Conservation (phyloP, 176 grass and related monocot species). For the Rhynchospora breviuscula region DNA sequence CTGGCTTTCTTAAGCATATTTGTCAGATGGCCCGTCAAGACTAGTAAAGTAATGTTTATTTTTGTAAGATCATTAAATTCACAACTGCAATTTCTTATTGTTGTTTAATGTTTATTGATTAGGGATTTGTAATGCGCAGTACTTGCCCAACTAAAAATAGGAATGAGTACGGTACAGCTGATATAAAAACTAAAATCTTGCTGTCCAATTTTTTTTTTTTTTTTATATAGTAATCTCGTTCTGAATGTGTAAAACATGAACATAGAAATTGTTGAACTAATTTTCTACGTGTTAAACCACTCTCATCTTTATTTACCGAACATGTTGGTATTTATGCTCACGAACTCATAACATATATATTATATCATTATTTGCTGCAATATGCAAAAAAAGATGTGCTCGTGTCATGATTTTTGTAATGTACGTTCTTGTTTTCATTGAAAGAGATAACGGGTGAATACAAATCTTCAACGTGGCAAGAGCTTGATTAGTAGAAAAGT, state of each 20-base stretch:
- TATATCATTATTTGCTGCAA: neutral
- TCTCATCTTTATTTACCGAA: too few species aligned
- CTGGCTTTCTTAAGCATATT: neutral
- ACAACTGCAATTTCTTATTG: neutral
- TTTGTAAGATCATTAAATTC: neutral
- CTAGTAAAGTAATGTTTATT: neutral
- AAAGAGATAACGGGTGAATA: neutral
- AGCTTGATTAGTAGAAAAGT: neutral
- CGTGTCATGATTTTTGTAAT: neutral
- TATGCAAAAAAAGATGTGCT: neutral
- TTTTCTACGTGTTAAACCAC: neutral
- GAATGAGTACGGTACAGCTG: neutral
- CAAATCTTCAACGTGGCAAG: constrained; percentile 5
- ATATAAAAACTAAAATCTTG: neutral
- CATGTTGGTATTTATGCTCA: neutral
- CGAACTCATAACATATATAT: neutral
- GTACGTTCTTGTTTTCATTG: neutral
- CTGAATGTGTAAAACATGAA: constrained; percentile 1
- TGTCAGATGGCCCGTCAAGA: neutral
- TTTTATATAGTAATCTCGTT: neutral
- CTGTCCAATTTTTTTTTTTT: neutral
- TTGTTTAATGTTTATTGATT: neutral
- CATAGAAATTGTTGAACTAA: neutral
- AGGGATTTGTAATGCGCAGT: neutral
- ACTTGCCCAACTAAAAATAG: neutral